Evolutionary conservation across 148 eudicot species (phyloP).

Genomic region (Gaultheria prostrata): DNA sequence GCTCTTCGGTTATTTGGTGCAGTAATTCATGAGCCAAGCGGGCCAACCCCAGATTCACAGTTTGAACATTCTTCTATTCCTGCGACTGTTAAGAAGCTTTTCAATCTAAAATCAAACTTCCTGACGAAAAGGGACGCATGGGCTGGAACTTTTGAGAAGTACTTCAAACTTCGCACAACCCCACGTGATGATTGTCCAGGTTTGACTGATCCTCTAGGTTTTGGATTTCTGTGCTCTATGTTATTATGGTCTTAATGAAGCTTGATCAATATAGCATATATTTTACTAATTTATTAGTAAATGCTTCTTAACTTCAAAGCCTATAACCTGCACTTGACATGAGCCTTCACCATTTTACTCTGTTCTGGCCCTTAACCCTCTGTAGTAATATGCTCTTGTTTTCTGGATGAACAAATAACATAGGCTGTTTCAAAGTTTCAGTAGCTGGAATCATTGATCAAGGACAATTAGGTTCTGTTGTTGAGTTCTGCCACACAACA

Average conservation of each 20-base stretch:
- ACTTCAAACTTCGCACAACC: constrained; percentile 63
- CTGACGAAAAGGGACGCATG: constrained; percentile 90
- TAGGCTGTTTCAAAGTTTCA: not conserved
- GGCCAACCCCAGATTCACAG: constrained; percentile 74
- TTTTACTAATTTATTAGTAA: not conserved
- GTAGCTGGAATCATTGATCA: not conserved
- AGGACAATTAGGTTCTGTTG: not conserved
- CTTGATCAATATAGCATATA: not conserved
- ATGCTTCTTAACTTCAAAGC: not conserved
- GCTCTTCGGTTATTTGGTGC: constrained; percentile 32
- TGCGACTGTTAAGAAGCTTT: constrained; percentile 87
- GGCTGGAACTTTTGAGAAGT: constrained; percentile 90
- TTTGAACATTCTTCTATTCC: constrained; percentile 89
- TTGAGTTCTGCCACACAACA: not conserved
- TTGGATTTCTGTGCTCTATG: not conserved
- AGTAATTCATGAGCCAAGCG: constrained; percentile 79
- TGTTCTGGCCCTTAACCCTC: not conserved
- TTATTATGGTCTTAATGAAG: not conserved
- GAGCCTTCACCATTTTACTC: not conserved
- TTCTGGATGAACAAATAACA: not conserved
- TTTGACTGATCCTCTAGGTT: constrained; percentile 19
- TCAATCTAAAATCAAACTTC: constrained; percentile 70
- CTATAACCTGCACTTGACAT: not conserved
- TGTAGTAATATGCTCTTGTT: not conserved
- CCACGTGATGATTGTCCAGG: constrained; percentile 97